A percentile compares a stretch with the other conserved stretches of the same genome.
phyloP scores from a whole-genome alignment of 2,329 filamentous ascomycete species.

The Chaetoscypha palmicola region DNA sequence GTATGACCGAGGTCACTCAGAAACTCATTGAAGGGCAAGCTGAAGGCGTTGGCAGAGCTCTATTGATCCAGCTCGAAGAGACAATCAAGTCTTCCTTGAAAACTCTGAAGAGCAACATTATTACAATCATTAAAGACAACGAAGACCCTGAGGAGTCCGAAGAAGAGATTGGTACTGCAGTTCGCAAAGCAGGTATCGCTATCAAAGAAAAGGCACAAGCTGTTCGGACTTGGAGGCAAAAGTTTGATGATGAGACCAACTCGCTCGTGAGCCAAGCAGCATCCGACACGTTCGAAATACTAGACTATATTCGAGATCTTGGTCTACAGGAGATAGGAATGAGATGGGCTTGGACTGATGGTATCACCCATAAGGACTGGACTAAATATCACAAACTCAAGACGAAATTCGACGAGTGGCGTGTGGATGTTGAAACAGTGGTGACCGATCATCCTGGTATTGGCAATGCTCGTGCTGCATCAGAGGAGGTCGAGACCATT shows the following conservation, averaged over 20 bases:
- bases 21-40: slow-evolving; percentile 59
- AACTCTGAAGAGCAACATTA: slow-evolving; percentile 60
- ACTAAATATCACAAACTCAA: slow-evolving; percentile 86
- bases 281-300: slow-evolving; percentile 57
- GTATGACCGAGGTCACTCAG: slow-evolving; percentile 64
- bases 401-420: slow-evolving; percentile 77
- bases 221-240: slow-evolving; percentile 55
- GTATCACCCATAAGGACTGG: slow-evolving; percentile 96
- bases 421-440: slow-evolving; percentile 69
- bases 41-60: slow-evolving; percentile 55
- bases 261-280: slow-evolving; percentile 51
- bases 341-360: slow-evolving; percentile 89
- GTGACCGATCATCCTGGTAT: slow-evolving; percentile 69
- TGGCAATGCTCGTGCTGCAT: slow-evolving; percentile 57
- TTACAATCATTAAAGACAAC: slow-evolving; percentile 53
- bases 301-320: slow-evolving; percentile 61
- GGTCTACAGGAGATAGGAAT: slow-evolving; percentile 68
- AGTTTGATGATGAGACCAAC: slow-evolving; percentile 50
- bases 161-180: slow-evolving; percentile 43
- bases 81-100: slow-evolving; percentile 57
- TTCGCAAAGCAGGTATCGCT: slow-evolving; percentile 50
- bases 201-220: slow-evolving; percentile 60
- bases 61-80: slow-evolving; percentile 62
- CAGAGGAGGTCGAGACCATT: slow-evolving; percentile 63
- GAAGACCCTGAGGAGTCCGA: slow-evolving; percentile 44